Conservation (phyloP, 345 rosid genomes). For the Trapa bicornis region DNA sequence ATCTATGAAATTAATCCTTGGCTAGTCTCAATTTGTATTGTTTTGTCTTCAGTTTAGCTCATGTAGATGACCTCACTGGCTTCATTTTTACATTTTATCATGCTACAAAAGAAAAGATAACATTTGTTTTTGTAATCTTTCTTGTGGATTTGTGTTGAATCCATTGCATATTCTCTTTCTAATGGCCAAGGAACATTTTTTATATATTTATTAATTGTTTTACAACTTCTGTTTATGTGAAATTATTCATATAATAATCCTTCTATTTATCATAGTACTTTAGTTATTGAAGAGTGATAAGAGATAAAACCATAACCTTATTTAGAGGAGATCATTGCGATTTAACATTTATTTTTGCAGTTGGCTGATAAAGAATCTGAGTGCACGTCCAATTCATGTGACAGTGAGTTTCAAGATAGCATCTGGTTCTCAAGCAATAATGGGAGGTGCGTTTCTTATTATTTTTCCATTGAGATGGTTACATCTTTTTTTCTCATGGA, state of each 20-base stretch:
- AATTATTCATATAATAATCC: constrained; percentile 1
- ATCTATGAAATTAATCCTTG: neutral
- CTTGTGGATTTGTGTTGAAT: neutral
- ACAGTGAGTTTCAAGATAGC: constrained; percentile 42
- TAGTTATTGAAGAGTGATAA: neutral
- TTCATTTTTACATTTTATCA: neutral
- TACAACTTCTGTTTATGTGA: neutral
- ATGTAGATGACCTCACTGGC: neutral
- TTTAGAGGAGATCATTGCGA: neutral
- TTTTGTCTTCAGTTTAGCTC: neutral
- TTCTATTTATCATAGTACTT: neutral
- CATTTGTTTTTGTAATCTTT: neutral
- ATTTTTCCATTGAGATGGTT: neutral
- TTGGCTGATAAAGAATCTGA: constrained; percentile 37
- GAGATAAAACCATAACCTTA: neutral
- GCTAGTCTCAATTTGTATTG: neutral
- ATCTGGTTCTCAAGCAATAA: constrained; percentile 35
- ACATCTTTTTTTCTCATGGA: neutral
- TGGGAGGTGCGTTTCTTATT: constrained; percentile 33
- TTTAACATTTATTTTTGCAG: constrained; percentile 23
- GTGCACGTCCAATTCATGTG: constrained; percentile 38
- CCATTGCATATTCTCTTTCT: neutral
- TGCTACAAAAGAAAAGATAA: neutral
- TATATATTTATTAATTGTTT: neutral
- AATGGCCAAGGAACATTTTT: neutral